phyloP scores from a whole-genome alignment of 345 rosid genomes.

The Streptanthus diversifolius region DNA sequence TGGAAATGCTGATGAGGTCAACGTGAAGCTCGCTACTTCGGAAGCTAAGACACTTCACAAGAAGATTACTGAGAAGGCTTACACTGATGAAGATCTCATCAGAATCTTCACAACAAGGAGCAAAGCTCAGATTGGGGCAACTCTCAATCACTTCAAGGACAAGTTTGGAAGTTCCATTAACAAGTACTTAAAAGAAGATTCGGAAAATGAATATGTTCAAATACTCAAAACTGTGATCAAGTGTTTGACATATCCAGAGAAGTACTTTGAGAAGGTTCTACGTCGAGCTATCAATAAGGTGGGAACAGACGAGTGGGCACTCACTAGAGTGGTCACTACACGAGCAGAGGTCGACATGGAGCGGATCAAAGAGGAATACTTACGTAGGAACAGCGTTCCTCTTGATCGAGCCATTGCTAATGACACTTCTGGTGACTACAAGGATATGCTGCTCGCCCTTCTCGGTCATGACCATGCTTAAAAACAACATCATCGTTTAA shows the following conservation, averaged over 20 bases:
- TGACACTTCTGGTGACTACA: slow-evolving; percentile 81
- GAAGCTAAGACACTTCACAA: slow-evolving; percentile 85
- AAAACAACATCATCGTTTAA: background rate
- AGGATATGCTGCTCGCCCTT: slow-evolving; percentile 70
- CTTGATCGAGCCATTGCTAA: slow-evolving; percentile 65
- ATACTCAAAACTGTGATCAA: slow-evolving; percentile 66
- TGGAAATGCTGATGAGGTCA: slow-evolving; percentile 61
- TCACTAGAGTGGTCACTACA: slow-evolving; percentile 69
- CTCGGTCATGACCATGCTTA: slow-evolving; percentile 59
- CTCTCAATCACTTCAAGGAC: slow-evolving; percentile 74
- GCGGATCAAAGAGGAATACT: slow-evolving; percentile 74
- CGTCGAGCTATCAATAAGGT: slow-evolving; percentile 64
- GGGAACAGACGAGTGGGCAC: slow-evolving; percentile 88
- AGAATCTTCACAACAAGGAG: slow-evolving; percentile 83
- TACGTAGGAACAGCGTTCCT: slow-evolving; percentile 65
- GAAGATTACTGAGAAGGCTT: slow-evolving; percentile 66
- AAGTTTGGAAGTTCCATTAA: slow-evolving; percentile 59
- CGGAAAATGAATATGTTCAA: slow-evolving; percentile 60
- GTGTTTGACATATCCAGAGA: slow-evolving; percentile 84
- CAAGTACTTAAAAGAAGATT: slow-evolving; percentile 75
- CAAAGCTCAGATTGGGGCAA: slow-evolving; percentile 70
- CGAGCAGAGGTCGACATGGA: slow-evolving; percentile 85
- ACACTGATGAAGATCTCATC: slow-evolving; percentile 72
- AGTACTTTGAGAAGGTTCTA: slow-evolving; percentile 75
- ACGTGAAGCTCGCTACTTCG: slow-evolving; percentile 56